Percentiles rank a stretch among this genome's conserved stretches.
These are phyloP conservation scores for Polytolypa hystricis DNA, from an alignment of 2,329 filamentous ascomycete genomes.

Conservation along the genomic window DNA sequence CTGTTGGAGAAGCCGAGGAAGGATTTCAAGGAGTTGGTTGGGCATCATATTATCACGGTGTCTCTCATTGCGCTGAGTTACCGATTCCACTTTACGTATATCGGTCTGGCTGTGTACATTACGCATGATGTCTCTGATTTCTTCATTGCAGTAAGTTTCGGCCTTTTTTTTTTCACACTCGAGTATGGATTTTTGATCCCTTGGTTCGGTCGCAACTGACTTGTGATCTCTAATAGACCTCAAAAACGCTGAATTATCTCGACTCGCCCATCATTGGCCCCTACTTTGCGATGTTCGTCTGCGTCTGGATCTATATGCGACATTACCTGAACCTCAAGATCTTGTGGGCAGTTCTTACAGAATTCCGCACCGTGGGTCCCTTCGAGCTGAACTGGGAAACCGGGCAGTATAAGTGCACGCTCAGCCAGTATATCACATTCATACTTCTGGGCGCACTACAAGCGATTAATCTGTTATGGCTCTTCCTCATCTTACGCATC, in stretches of 20 bases:
- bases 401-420: constrained; percentile 39
- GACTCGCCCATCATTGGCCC: constrained; percentile 67
- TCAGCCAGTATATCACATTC: constrained; percentile 38
- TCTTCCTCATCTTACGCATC: constrained; percentile 36
- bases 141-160: constrained; percentile 67
- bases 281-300: constrained; percentile 75
- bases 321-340: constrained; percentile 52
- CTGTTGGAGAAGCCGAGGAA: constrained; percentile 88
- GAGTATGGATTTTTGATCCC: background rate
- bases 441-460: constrained; percentile 34
- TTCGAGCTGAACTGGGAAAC: constrained; percentile 40
- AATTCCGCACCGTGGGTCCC: constrained; percentile 37
- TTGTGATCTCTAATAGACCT: constrained; percentile 47
- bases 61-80: constrained; percentile 77
- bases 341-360: constrained; percentile 35
- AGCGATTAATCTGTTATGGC: constrained; percentile 37
- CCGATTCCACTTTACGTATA: constrained; percentile 93
- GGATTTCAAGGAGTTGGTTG: constrained; percentile 87
- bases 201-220: background rate
- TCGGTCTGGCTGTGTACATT: constrained; percentile 85
- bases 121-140: constrained; percentile 93
- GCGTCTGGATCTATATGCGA: constrained; percentile 77
- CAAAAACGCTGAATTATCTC: constrained; percentile 85
- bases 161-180: constrained; percentile 1
- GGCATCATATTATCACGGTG: constrained; percentile 83